These are phyloP conservation scores for Vanilla planifolia DNA, from an alignment of 106 monocot genomes.

Conservation along the genomic window DNA sequence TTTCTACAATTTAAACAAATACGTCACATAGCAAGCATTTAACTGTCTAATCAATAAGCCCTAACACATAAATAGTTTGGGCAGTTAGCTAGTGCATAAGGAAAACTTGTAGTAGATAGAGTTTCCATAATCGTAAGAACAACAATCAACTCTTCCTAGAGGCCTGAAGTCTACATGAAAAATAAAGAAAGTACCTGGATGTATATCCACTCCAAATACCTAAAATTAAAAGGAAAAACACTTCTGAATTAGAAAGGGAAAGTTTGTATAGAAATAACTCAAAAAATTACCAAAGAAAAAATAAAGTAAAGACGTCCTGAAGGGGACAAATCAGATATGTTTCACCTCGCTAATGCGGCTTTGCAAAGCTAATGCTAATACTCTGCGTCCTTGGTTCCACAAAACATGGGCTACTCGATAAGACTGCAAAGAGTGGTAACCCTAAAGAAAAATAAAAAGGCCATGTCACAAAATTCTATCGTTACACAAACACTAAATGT, in stretches of 20 bases:
- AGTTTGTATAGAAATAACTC: neutral
- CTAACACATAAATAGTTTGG: too few species aligned
- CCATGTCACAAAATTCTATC: neutral
- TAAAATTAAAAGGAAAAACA: conserved; percentile 14
- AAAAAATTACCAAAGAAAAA: neutral
- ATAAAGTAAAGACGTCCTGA: too few species aligned
- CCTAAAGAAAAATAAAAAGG: conserved; percentile 27
- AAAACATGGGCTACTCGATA: conserved; percentile 91
- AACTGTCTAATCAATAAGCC: too few species aligned
- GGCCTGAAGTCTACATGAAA: neutral
- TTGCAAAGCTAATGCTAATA: conserved; percentile 87
- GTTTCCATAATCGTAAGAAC: too few species aligned
- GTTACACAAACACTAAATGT: neutral
- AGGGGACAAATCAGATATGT: neutral
- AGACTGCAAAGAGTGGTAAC: conserved; percentile 90
- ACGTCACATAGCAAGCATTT: too few species aligned
- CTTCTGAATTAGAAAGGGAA: neutral
- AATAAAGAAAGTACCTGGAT: conserved; percentile 51
- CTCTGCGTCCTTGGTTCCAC: conserved; percentile 79
- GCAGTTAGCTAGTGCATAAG: too few species aligned
- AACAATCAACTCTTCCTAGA: neutral
- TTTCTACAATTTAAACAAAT: too few species aligned
- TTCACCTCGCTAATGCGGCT: conserved; percentile 91
- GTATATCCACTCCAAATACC: conserved; percentile 95
- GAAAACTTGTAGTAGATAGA: too few species aligned